A percentile compares a stretch with the other conserved stretches of the same genome.
Evolutionary conservation across 2,329 filamentous ascomycete genomes (phyloP).

Genomic region (Chalaropsis ovoidea): DNA sequence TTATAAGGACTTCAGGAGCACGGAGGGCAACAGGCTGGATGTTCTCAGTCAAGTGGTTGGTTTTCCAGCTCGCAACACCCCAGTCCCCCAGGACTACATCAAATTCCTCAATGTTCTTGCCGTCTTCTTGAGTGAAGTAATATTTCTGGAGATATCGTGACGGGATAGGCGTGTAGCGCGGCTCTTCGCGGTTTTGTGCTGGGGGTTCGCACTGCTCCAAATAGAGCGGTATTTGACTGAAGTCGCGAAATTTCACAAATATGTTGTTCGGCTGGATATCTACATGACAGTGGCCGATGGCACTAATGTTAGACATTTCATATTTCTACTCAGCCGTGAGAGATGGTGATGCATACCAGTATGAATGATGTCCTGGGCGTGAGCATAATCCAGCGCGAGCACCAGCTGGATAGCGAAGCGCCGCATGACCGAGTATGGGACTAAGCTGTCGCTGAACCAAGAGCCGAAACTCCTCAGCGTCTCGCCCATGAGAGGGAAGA

Average conservation of each 20-base stretch:
- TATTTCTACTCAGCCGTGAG: too few species aligned
- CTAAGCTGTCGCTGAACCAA: background rate
- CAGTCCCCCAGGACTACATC: background rate
- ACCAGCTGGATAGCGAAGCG: background rate
- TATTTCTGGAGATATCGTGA: background rate
- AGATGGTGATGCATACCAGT: background rate
- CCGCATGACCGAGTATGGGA: background rate
- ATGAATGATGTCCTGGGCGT: background rate
- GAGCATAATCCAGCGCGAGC: background rate
- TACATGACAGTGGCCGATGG: background rate
- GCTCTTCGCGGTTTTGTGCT: background rate
- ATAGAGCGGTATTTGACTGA: background rate
- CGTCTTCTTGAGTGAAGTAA: background rate
- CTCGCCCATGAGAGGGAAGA: background rate
- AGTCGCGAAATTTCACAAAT: background rate
- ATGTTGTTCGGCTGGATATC: background rate
- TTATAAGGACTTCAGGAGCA: background rate
- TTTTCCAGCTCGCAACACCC: background rate
- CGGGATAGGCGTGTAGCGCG: background rate
- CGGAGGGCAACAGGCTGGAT: background rate
- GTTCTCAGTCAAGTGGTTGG: background rate
- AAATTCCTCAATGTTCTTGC: background rate
- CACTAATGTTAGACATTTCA: background rate
- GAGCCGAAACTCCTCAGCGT: background rate
- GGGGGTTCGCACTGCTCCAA: background rate